Conservation (phyloP, 176 grass and related monocot genomes). For the Carex pumila region DNA sequence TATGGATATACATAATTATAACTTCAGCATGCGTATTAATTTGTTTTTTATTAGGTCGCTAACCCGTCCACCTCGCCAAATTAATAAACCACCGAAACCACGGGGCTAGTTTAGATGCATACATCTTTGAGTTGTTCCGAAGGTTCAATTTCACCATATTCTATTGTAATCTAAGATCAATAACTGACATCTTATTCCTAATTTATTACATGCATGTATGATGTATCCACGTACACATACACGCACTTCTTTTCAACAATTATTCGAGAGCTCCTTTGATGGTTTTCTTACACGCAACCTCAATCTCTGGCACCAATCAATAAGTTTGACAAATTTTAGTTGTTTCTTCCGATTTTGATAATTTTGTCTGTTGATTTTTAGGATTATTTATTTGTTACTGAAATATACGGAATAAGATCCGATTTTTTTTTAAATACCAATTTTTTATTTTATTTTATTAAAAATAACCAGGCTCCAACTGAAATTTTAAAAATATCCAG, state of each 20-base stretch:
- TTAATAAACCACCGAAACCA: too few species aligned
- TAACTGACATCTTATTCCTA: background rate
- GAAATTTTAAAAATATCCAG: too few species aligned
- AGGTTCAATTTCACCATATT: background rate
- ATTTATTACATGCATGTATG: background rate
- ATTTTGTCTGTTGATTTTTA: background rate
- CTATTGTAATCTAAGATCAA: background rate
- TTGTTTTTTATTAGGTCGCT: too few species aligned
- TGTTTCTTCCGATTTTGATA: background rate
- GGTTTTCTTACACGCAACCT: slow-evolving; percentile 12
- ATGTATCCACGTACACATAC: background rate
- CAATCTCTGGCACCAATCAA: background rate
- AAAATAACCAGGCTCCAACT: too few species aligned
- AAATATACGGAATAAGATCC: too few species aligned
- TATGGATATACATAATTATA: too few species aligned
- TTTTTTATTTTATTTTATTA: too few species aligned
- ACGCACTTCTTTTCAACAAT: background rate
- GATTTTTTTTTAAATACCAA: too few species aligned
- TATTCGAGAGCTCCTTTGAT: background rate
- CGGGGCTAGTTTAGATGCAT: too few species aligned
- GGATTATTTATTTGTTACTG: too few species aligned
- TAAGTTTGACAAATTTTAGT: background rate
- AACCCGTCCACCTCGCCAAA: too few species aligned
- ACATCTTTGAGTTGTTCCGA: background rate
- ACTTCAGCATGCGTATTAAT: too few species aligned